Evolutionary conservation across 495 filamentous ascomycete genomes (phyloP), one percentile per base, ranked within the genome.

Genomic region (Collariella sp.): DNA sequence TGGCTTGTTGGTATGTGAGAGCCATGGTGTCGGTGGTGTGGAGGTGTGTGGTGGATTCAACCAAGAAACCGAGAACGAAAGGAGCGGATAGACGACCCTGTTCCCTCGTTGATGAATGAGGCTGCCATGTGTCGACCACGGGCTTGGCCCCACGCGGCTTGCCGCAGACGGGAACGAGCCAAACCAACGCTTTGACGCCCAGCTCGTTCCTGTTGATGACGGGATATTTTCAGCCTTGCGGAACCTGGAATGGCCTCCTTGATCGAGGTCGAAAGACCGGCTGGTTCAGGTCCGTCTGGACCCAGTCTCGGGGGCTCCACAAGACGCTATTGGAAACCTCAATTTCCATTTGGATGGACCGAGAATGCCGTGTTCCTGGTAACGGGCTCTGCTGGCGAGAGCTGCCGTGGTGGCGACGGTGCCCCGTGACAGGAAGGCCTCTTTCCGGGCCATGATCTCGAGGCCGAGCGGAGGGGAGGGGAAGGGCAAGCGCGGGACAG

Each of bases 1-100:
- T 65, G 18, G 67, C 52, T 44, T 77, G 72, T 24, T 69, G 64
- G 53, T 67, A 64, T 46, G 67, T 74, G 46, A 77, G 70, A 7
- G 72, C 62, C 72, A 76, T 76, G 43, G 40, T 56, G 48, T 36
- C 22, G n/a, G 16, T 36, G 16, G 22, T 20, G 16, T 36, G 16
- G 22, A 5, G 33, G n/a, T 11, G 13, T 44, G 2, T 16, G 26
- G 35, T 2, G 7, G 20, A 23, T 48, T 6, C 13, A 26, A 43
- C 35, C 15, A 55, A 16, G 39, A 36, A 40, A 18, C 38, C 31
- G 31, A n/a, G 23, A n/a, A 44, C 3, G 12, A 35, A 26, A 44
- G 26, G 20, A 36, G 46, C 4, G 26, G 26, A 9, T 20, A 7
- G 3, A 24, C 24, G 13, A 12, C 39, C 39, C 39, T 40, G 24